Evolutionary conservation across 2,329 filamentous ascomycete genomes (phyloP).

Genomic region (Colletotrichum melonis): DNA sequence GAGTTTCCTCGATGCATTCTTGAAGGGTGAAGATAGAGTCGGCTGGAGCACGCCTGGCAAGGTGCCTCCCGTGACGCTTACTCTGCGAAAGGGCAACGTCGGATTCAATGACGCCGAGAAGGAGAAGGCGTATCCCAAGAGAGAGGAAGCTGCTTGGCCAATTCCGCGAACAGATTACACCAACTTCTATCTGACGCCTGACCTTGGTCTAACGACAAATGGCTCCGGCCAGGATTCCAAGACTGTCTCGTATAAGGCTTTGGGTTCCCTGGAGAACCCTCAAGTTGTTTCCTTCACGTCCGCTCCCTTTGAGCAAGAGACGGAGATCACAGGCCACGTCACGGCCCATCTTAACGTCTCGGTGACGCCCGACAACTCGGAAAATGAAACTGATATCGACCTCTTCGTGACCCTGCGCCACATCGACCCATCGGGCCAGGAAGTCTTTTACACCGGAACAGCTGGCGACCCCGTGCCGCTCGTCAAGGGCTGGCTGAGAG

Average conservation of each 20-base stretch:
- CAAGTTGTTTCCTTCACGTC: constrained; percentile 69
- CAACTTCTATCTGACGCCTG: constrained; percentile 67
- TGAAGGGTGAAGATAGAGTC: constrained; percentile 72
- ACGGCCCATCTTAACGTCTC: constrained; percentile 74
- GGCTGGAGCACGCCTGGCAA: constrained; percentile 71
- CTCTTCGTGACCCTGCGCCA: constrained; percentile 73
- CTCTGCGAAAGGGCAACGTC: constrained; percentile 73
- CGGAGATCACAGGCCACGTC: constrained; percentile 77
- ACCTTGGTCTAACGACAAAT: constrained; percentile 51
- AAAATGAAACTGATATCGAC: constrained; percentile 64
- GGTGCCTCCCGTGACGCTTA: constrained; percentile 68
- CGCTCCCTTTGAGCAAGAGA: constrained; percentile 68
- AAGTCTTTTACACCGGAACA: constrained; percentile 74
- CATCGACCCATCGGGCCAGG: constrained; percentile 62
- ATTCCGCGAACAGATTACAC: constrained; percentile 74
- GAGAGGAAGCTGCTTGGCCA: constrained; percentile 74
- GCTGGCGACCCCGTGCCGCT: constrained; percentile 72
- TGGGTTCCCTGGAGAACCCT: constrained; percentile 66
- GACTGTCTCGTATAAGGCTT: constrained; percentile 65
- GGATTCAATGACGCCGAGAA: constrained; percentile 73
- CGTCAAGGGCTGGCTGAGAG: constrained; percentile 73
- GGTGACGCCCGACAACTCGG: constrained; percentile 63
- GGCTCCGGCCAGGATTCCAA: constrained; percentile 38
- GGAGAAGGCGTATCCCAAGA: constrained; percentile 65
- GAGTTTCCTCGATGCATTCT: constrained; percentile 77